Evolutionary conservation across 768 basidiomycete genomes (phyloP).

Genomic region (Rhodotorula taiwanensis): DNA sequence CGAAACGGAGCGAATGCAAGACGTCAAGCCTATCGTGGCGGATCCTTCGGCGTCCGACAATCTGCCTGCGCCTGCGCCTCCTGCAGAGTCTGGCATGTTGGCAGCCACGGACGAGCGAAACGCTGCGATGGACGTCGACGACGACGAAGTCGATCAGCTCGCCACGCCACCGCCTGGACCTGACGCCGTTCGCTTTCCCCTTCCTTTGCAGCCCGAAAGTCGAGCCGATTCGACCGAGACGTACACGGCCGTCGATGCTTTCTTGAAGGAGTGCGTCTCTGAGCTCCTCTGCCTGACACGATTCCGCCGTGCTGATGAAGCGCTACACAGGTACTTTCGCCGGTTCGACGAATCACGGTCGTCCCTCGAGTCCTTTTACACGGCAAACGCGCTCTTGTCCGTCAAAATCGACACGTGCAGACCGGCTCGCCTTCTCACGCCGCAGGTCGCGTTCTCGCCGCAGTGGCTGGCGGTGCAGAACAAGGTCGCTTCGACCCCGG

Average conservation of each 20-base stretch:
- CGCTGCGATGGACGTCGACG: constrained; percentile 1
- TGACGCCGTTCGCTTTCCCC: constrained; percentile 3
- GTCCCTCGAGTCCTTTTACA: constrained; percentile 27
- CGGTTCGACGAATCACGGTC: constrained; percentile 22
- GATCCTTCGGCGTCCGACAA: too few relatives aligned
- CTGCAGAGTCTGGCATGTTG: neutral
- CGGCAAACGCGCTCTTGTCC: constrained; percentile 23
- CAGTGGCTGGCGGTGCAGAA: neutral
- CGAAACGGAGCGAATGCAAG: too few relatives aligned
- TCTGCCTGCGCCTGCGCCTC: too few relatives aligned
- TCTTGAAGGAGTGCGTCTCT: constrained; percentile 22
- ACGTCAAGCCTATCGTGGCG: too few relatives aligned
- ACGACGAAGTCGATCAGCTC: constrained; percentile 20
- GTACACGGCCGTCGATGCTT: neutral
- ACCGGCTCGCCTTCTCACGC: neutral
- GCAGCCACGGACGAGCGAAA: neutral
- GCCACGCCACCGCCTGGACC: constrained; percentile 8
- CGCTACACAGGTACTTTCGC: constrained; percentile 21
- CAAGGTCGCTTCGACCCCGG: constrained; percentile 13
- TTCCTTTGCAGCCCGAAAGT: neutral
- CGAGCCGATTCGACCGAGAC: constrained; percentile 6
- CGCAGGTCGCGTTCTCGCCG: neutral
- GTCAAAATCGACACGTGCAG: constrained; percentile 6
- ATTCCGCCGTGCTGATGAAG: neutral
- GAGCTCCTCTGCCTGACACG: neutral